phyloP scores from a whole-genome alignment of 441 rosid genomes.

The Aleurites moluccanus region DNA sequence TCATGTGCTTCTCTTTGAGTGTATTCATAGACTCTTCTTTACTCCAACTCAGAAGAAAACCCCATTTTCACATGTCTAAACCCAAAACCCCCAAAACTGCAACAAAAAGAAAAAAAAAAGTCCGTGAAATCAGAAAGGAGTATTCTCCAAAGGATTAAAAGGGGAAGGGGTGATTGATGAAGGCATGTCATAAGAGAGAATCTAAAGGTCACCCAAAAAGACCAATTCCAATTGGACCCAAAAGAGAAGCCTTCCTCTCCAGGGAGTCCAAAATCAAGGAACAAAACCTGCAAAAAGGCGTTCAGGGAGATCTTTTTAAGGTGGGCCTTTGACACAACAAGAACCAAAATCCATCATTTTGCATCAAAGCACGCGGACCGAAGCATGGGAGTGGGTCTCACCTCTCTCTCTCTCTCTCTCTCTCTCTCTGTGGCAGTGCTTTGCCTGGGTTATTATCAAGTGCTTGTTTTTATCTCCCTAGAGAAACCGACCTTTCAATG shows the following conservation, averaged over 20 bases:
- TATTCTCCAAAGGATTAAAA: background rate
- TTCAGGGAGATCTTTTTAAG: constrained; percentile 33
- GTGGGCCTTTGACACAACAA: constrained; percentile 43
- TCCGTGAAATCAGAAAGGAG: constrained; percentile 8
- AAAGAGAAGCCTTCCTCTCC: constrained; percentile 22
- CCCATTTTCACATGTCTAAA: constrained; percentile 28
- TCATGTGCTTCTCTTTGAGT: constrained; percentile 14
- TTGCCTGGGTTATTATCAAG: constrained; percentile 10
- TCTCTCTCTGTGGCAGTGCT: background rate
- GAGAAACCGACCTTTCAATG: constrained; percentile 60
- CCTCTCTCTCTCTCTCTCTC: constrained; percentile 13
- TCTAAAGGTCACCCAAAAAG: constrained; percentile 31
- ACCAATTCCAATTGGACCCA: constrained; percentile 30
- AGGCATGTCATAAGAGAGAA: constrained; percentile 39
- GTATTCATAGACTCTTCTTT: constrained; percentile 15
- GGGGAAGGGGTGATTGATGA: constrained; percentile 22
- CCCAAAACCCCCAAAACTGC: background rate
- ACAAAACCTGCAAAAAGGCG: constrained; percentile 52
- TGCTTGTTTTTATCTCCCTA: constrained; percentile 26
- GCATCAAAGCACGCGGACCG: constrained; percentile 54
- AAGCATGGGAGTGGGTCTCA: constrained; percentile 28
- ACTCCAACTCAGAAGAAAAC: constrained; percentile 18
- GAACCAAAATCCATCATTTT: constrained; percentile 38
- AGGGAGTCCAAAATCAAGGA: constrained; percentile 45
- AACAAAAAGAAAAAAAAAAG: too few relatives aligned